These are phyloP conservation scores for Russula dissimulans DNA, from an alignment of 768 basidiomycete species.

Conservation along the genomic window DNA sequence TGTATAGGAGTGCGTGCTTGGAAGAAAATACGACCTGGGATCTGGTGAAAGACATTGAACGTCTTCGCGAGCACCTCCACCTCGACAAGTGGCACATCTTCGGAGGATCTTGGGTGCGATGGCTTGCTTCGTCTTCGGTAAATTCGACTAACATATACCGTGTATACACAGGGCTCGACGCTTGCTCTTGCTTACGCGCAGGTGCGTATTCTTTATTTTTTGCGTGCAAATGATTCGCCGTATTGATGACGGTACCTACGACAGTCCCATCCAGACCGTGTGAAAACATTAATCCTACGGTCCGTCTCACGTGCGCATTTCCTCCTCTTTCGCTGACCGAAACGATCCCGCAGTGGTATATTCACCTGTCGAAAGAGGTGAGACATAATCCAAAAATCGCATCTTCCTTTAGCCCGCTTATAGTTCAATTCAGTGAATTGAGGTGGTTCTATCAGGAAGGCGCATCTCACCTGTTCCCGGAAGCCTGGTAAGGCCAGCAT, in stretches of 20 bases:
- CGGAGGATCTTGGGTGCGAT: slow-evolving; percentile 79
- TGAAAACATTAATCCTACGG: slow-evolving; percentile 73
- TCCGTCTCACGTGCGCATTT: slow-evolving; percentile 24
- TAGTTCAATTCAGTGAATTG: slow-evolving; percentile 46
- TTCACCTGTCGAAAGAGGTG: slow-evolving; percentile 79
- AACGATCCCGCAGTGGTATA: slow-evolving; percentile 51
- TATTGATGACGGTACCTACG: neutral
- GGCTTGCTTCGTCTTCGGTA: neutral
- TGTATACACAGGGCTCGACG: slow-evolving; percentile 59
- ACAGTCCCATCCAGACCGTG: slow-evolving; percentile 72
- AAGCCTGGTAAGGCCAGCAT: slow-evolving; percentile 55
- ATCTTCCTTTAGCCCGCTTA: neutral
- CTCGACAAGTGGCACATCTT: slow-evolving; percentile 92
- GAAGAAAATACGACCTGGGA: slow-evolving; percentile 94
- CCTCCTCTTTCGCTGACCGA: neutral
- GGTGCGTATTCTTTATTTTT: slow-evolving; percentile 28
- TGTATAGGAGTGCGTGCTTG: slow-evolving; percentile 52
- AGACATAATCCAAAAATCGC: neutral
- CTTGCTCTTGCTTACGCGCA: slow-evolving; percentile 81
- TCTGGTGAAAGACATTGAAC: slow-evolving; percentile 85
- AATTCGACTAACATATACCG: neutral
- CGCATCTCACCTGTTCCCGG: slow-evolving; percentile 72
- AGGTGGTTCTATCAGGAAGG: slow-evolving; percentile 91
- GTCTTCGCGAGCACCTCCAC: slow-evolving; percentile 59
- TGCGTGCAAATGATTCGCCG: neutral